Percentiles rank a stretch among this genome's conserved stretches.
Evolutionary conservation across 345 rosid genomes (phyloP).

Genomic region (Syzygium oleosum): DNA sequence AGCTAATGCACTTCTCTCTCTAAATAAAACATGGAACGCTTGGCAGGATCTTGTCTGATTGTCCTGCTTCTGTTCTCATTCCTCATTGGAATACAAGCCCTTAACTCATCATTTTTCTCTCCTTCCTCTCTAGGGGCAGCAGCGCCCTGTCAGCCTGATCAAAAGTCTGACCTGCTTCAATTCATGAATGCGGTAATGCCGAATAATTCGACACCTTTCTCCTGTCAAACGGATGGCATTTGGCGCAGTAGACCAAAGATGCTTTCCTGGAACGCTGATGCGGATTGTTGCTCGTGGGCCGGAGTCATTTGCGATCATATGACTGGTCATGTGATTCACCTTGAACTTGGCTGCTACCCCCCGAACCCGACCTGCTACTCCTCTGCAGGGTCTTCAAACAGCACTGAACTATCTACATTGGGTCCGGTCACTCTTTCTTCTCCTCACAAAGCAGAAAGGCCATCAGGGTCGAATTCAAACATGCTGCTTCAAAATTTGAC

Average conservation of each 20-base stretch:
- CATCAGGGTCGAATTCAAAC: background rate
- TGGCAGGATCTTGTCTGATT: background rate
- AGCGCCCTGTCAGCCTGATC: background rate
- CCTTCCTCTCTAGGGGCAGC: too few relatives aligned
- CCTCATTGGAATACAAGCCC: background rate
- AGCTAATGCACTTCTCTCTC: background rate
- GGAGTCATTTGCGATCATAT: conserved; percentile 10
- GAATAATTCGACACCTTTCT: background rate
- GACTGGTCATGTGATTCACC: conserved; percentile 1
- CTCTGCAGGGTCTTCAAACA: background rate
- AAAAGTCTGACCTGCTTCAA: background rate
- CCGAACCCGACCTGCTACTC: too few relatives aligned
- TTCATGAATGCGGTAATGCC: background rate
- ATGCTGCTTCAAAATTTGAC: background rate
- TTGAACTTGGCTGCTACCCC: background rate
- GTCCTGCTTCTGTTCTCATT: background rate
- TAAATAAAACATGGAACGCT: background rate
- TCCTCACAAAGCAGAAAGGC: background rate
- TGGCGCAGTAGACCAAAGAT: fast-evolving
- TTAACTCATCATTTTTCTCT: background rate
- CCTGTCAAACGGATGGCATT: background rate
- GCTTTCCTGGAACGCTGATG: background rate
- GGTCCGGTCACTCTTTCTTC: background rate
- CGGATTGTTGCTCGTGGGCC: background rate
- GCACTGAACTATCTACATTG: background rate